Percentiles rank a stretch among this genome's conserved stretches.
phyloP scores from a whole-genome alignment of 2,329 filamentous ascomycete genomes.

The Capronia coronata region DNA sequence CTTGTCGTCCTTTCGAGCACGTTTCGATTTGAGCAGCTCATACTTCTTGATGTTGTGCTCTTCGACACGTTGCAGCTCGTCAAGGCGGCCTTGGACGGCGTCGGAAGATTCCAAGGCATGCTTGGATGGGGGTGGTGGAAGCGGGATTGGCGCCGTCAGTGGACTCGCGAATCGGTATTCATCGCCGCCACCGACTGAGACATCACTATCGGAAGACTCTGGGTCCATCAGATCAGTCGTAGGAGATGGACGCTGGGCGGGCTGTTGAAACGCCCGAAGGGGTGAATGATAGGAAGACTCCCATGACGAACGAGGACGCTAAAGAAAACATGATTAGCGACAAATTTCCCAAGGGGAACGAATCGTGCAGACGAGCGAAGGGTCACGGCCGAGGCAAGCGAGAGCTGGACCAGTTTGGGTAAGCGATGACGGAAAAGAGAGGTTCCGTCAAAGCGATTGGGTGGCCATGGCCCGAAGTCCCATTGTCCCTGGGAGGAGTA shows the following conservation, averaged over 20 bases:
- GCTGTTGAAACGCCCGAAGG: slow-evolving; percentile 10
- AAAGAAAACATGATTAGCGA: slow-evolving; percentile 16
- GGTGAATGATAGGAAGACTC: slow-evolving; percentile 15
- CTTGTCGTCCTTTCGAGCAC: slow-evolving; percentile 26
- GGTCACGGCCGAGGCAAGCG: not conserved
- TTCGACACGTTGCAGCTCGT: slow-evolving; percentile 24
- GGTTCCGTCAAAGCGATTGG: not conserved
- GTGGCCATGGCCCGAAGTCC: too few species aligned
- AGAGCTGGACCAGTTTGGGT: not conserved
- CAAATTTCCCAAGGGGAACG: slow-evolving; percentile 8
- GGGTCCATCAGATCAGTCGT: slow-evolving; percentile 22
- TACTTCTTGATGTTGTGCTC: slow-evolving; percentile 26
- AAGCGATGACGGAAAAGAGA: not conserved
- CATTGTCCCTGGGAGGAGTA: not conserved
- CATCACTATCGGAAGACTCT: slow-evolving; percentile 27
- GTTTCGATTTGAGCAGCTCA: slow-evolving; percentile 24
- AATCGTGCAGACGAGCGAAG: not conserved
- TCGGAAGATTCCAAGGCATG: slow-evolving; percentile 25
- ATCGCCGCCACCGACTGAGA: slow-evolving; percentile 20
- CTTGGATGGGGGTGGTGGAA: slow-evolving; percentile 24
- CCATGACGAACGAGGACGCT: slow-evolving; percentile 24
- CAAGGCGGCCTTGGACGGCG: slow-evolving; percentile 23
- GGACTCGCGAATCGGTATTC: slow-evolving; percentile 17
- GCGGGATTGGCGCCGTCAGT: slow-evolving; percentile 20
- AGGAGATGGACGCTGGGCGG: slow-evolving; percentile 9